Conservation (phyloP, 768 basidiomycete species). For the Strobilomyces echinocephalus region DNA sequence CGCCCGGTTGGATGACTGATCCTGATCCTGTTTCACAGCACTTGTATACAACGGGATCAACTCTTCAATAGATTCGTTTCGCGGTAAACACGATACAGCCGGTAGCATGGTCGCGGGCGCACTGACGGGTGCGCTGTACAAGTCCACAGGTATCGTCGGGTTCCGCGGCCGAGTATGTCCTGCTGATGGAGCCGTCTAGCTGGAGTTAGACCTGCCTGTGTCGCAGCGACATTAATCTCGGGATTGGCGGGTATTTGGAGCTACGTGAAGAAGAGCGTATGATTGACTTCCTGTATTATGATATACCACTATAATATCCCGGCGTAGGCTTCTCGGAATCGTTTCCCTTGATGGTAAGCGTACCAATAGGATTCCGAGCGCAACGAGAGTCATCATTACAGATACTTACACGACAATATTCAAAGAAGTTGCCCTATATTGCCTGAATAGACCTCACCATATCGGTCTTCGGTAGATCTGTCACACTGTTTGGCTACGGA, state of each 20-base stretch:
- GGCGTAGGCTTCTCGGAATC: constrained; percentile 32
- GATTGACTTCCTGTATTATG: constrained; percentile 43
- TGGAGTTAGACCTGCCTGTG: constrained; percentile 84
- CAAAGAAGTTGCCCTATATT: constrained; percentile 30
- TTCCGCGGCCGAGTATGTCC: constrained; percentile 31
- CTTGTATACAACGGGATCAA: constrained; percentile 96
- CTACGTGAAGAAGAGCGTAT: constrained; percentile 86
- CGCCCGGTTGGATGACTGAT: constrained; percentile 35
- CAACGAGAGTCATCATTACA: constrained; percentile 16
- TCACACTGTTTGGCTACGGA: constrained; percentile 30
- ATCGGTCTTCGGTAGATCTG: constrained; percentile 35
- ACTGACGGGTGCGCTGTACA: constrained; percentile 86
- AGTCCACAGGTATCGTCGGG: constrained; percentile 77
- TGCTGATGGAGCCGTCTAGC: constrained; percentile 52
- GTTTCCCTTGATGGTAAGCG: constrained; percentile 23
- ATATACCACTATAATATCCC: constrained; percentile 43
- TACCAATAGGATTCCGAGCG: constrained; percentile 23
- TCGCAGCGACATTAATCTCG: constrained; percentile 85
- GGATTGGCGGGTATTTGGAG: constrained; percentile 92
- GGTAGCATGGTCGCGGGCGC: constrained; percentile 93
- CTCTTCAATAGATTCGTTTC: constrained; percentile 82
- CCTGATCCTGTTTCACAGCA: constrained; percentile 49
- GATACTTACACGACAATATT: constrained; percentile 19
- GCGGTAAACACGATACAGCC: constrained; percentile 87
- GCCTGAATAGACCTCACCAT: constrained; percentile 29